Percentiles rank a stretch among this genome's conserved stretches.
phyloP scores from a whole-genome alignment of 805 yeast species.

The Candida patagonica region DNA sequence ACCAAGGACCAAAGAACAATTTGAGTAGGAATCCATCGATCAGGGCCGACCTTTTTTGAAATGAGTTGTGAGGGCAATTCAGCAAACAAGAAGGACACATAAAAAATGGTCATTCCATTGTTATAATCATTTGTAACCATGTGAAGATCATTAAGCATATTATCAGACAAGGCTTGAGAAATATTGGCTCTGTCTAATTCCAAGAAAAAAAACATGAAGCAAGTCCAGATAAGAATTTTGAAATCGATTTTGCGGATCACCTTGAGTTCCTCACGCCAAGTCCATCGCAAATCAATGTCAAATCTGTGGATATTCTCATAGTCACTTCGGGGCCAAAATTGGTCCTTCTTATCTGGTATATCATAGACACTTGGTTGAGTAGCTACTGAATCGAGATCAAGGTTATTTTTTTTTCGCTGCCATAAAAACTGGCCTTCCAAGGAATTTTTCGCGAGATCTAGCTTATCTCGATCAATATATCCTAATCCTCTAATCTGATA shows the following conservation, averaged over 20 bases:
- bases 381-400: constrained; percentile 10
- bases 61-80: constrained; percentile 63
- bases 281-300: constrained; percentile 53
- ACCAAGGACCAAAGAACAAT: constrained; percentile 48
- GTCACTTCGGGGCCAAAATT: constrained; percentile 8
- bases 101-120: constrained; percentile 48
- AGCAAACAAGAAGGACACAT: constrained; percentile 44
- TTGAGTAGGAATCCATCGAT: constrained; percentile 54
- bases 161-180: constrained; percentile 49
- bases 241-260: constrained; percentile 47
- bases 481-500: constrained; percentile 1
- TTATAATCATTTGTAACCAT: constrained; percentile 51
- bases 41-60: constrained; percentile 56
- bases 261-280: constrained; percentile 39
- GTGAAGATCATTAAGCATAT: constrained; percentile 41
- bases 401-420: not conserved
- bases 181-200: constrained; percentile 53
- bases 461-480: not conserved
- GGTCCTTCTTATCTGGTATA: not conserved
- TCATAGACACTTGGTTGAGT: constrained; percentile 11
- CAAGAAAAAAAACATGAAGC: constrained; percentile 49
- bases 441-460: not conserved
- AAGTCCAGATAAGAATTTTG: constrained; percentile 46
- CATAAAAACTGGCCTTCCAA: constrained; percentile 4
- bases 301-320: constrained; percentile 27